phyloP scores from a whole-genome alignment of 305 asterid species.

The Stenogyne calaminthoides region DNA sequence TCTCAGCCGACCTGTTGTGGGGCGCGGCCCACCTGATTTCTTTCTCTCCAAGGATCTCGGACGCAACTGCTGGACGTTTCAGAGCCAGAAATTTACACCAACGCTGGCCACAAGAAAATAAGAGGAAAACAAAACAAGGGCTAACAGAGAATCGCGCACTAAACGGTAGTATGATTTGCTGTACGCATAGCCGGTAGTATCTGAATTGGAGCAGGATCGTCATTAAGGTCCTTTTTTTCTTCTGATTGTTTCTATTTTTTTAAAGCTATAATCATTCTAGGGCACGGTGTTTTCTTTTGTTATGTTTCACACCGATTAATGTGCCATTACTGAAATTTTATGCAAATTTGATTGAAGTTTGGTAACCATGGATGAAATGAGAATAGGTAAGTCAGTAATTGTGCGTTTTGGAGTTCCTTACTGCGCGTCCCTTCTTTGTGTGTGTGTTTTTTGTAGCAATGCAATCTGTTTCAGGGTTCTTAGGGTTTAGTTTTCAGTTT shows the following conservation, averaged over 20 bases:
- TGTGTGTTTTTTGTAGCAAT: not conserved
- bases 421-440: not conserved
- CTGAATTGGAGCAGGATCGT: slow-evolving; percentile 25
- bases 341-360: not conserved
- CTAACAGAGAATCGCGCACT: too few relatives aligned
- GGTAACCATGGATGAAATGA: not conserved
- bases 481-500: not conserved
- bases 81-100: too few relatives aligned
- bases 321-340: not conserved
- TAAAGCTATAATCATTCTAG: not conserved
- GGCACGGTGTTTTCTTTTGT: slow-evolving; percentile 4
- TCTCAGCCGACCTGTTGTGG: slow-evolving; percentile 10
- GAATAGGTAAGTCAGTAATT: not conserved
- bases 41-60: slow-evolving; percentile 52
- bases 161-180: slow-evolving; percentile 16
- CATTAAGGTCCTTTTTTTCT: slow-evolving; percentile 1
- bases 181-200: not conserved
- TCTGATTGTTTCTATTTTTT: not conserved
- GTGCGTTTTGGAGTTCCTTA: not conserved
- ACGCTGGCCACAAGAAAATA: not conserved
- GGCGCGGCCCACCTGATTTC: slow-evolving; percentile 26
- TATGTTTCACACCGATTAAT: not conserved
- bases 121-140: not conserved
- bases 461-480: not conserved
- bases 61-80: too few relatives aligned